phyloP scores from a whole-genome alignment of 1,139 yeast genomes.

The Debaryomyces subglobosus region DNA sequence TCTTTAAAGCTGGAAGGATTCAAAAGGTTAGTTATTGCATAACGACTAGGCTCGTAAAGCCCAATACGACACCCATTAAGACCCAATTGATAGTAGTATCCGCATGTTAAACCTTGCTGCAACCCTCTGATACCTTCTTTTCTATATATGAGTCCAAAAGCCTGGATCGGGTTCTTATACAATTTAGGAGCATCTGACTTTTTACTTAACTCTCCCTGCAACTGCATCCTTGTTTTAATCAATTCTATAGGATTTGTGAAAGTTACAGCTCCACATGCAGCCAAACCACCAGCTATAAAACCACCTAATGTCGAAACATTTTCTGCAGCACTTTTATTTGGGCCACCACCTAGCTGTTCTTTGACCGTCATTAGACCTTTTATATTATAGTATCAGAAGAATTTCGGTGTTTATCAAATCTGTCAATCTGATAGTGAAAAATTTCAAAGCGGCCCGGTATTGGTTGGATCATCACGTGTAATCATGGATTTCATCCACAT shows the following conservation, averaged over 20 bases:
- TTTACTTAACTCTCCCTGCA: slow-evolving; percentile 85
- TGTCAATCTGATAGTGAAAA: slow-evolving; percentile 2
- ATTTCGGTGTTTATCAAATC: not conserved
- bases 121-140: slow-evolving; percentile 87
- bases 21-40: slow-evolving; percentile 54
- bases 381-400: not conserved
- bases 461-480: slow-evolving; percentile 3
- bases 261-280: slow-evolving; percentile 98
- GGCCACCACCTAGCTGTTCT: not conserved
- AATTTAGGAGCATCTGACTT: slow-evolving; percentile 50
- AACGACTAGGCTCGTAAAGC: slow-evolving; percentile 85
- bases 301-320: slow-evolving; percentile 74
- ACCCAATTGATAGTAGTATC: slow-evolving; percentile 86
- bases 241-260: slow-evolving; percentile 95
- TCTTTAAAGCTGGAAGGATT: slow-evolving; percentile 52
- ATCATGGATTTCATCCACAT: not conserved
- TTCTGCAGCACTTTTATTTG: slow-evolving; percentile 45
- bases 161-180: slow-evolving; percentile 87
- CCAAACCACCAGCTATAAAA: slow-evolving; percentile 89
- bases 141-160: slow-evolving; percentile 68
- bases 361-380: not conserved
- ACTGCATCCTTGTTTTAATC: slow-evolving; percentile 93
- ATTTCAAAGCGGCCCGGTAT: slow-evolving; percentile 8
- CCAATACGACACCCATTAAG: slow-evolving; percentile 94
- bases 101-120: slow-evolving; percentile 84